Conservation (phyloP, 192 early-diverging fungal species). For the Thamnidium elegans region DNA sequence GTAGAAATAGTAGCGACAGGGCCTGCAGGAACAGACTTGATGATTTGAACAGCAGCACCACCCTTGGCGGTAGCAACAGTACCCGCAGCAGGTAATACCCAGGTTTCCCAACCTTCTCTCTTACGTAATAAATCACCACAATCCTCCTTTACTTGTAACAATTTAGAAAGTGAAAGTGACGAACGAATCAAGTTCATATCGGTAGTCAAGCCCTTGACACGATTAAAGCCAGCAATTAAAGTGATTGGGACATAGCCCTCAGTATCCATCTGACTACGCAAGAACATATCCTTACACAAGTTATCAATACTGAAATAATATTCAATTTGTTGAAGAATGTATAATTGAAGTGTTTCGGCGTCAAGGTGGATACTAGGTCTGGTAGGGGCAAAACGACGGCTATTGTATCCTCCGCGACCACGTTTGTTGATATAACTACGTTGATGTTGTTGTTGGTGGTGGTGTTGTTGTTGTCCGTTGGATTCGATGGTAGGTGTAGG, state of each 20-base stretch:
- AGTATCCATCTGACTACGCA: conserved; percentile 83
- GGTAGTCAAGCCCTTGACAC: conserved; percentile 70
- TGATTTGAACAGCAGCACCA: conserved; percentile 2
- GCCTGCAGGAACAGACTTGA: conserved; percentile 17
- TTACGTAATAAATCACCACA: conserved; percentile 52
- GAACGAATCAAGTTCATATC: conserved; percentile 64
- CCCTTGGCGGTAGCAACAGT: background rate
- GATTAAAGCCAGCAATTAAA: conserved; percentile 85
- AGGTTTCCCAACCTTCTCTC: conserved; percentile 80
- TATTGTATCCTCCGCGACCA: conserved; percentile 26
- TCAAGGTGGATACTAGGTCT: conserved; percentile 30
- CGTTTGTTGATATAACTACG: conserved; percentile 15
- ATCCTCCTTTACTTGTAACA: conserved; percentile 30
- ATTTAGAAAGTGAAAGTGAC: conserved; percentile 45
- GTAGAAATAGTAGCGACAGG: background rate
- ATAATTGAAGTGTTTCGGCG: conserved; percentile 48
- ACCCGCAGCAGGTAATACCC: conserved; percentile 52
- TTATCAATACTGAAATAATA: conserved; percentile 99
- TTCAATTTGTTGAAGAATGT: conserved; percentile 69
- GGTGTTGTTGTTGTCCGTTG: background rate
- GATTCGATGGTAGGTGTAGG: background rate
- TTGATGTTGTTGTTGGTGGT: background rate
- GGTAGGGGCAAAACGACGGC: background rate
- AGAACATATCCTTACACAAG: conserved; percentile 92
- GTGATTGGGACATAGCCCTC: conserved; percentile 80